Evolutionary conservation across 2,329 filamentous ascomycete genomes (phyloP).

Genomic region (Fusarium ramigenum): DNA sequence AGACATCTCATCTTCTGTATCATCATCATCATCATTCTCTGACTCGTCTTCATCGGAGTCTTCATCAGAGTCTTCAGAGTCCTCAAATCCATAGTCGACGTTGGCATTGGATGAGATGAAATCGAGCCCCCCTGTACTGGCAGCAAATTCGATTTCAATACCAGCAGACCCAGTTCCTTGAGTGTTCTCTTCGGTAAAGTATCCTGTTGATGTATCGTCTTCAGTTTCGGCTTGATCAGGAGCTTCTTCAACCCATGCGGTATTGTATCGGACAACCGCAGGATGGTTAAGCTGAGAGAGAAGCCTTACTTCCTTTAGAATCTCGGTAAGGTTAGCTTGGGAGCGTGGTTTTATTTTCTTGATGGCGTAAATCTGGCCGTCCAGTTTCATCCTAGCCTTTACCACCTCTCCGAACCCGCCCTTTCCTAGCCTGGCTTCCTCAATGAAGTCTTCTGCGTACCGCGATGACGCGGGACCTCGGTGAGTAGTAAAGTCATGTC

Average conservation of each 20-base stretch:
- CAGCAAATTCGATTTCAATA: constrained; percentile 67
- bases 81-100: constrained; percentile 78
- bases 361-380: constrained; percentile 92
- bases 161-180: constrained; percentile 52
- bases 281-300: constrained; percentile 94
- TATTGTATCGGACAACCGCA: constrained; percentile 87
- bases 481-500: constrained; percentile 68
- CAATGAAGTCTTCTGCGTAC: constrained; percentile 89
- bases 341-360: constrained; percentile 94
- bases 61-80: constrained; percentile 52
- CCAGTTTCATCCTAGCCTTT: constrained; percentile 92
- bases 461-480: constrained; percentile 69
- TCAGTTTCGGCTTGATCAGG: constrained; percentile 64
- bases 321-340: constrained; percentile 80
- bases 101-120: constrained; percentile 90
- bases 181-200: constrained; percentile 51
- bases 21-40: constrained; percentile 60
- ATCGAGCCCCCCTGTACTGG: constrained; percentile 84
- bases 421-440: constrained; percentile 88
- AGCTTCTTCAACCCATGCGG: constrained; percentile 89
- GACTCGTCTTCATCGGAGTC: constrained; percentile 58
- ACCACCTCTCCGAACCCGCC: constrained; percentile 97
- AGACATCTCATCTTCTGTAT: constrained; percentile 48
- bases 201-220: constrained; percentile 64
- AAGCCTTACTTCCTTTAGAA: constrained; percentile 85